A percentile compares a stretch with the other conserved stretches of the same genome.
phyloP scores from a whole-genome alignment of 2,329 filamentous ascomycete genomes.

The Trichoderma sp. region DNA sequence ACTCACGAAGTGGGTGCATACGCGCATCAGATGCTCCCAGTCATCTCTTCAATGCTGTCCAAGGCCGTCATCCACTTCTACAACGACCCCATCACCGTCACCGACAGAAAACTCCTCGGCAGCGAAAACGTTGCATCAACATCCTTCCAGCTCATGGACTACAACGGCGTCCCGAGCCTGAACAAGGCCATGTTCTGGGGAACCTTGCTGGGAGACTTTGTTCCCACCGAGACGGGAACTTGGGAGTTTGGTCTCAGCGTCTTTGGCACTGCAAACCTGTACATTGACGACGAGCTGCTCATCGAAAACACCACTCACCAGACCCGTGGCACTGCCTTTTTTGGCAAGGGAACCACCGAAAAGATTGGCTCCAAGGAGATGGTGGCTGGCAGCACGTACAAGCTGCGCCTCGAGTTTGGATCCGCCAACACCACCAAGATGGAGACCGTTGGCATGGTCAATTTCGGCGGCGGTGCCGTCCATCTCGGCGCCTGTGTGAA shows the following conservation, averaged over 20 bases:
- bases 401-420: not conserved
- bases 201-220: not conserved
- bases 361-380: not conserved
- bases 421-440: slow-evolving; percentile 5
- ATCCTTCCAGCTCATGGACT: slow-evolving; percentile 2
- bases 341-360: slow-evolving; percentile 3
- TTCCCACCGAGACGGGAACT: not conserved
- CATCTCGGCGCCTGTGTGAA: not conserved
- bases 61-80: not conserved
- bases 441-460: slow-evolving; percentile 1
- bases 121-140: not conserved
- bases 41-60: not conserved
- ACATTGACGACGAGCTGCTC: not conserved
- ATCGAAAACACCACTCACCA: not conserved
- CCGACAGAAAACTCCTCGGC: not conserved
- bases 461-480: slow-evolving; percentile 1
- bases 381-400: not conserved
- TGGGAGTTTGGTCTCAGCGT: slow-evolving; percentile 12
- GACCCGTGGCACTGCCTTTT: not conserved
- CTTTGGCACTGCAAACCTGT: not conserved
- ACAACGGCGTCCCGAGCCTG: not conserved
- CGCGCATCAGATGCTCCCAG: slow-evolving; percentile 3
- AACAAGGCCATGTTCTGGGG: slow-evolving; percentile 7
- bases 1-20: slow-evolving; percentile 6
- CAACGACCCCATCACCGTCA: not conserved